Evolutionary conservation across 768 basidiomycete species (phyloP).

Genomic region (Boletales sp.): DNA sequence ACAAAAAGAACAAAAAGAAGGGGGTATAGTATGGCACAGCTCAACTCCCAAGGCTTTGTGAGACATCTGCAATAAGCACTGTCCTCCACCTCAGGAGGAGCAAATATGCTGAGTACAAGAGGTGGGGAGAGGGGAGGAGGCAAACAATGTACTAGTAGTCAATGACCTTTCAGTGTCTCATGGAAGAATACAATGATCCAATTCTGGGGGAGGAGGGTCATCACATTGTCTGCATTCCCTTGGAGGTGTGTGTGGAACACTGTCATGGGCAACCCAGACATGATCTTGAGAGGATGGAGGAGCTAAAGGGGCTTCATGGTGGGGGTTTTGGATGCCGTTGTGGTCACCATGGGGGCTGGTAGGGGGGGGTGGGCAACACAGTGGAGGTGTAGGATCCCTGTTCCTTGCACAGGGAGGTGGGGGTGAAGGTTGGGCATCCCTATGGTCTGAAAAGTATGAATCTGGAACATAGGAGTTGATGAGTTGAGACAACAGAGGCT

Average conservation of each 20-base stretch:
- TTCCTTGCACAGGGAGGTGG: slow-evolving; percentile 24
- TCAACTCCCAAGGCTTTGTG: slow-evolving; percentile 46
- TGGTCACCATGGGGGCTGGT: slow-evolving; percentile 18
- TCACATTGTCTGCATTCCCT: slow-evolving; percentile 27
- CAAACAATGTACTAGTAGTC: slow-evolving; percentile 46
- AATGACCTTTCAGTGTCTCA: no score
- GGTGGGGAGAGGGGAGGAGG: slow-evolving; percentile 37
- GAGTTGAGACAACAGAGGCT: slow-evolving; percentile 15
- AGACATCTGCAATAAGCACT: slow-evolving; percentile 34
- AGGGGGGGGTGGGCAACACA: slow-evolving; percentile 23
- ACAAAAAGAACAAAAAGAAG: slow-evolving; percentile 37
- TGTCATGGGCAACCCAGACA: slow-evolving; percentile 15
- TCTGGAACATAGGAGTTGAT: slow-evolving; percentile 28
- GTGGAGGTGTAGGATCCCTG: slow-evolving; percentile 16
- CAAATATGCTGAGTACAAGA: slow-evolving; percentile 33
- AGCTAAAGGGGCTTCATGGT: slow-evolving; percentile 19
- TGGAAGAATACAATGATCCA: slow-evolving; percentile 22
- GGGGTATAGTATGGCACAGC: slow-evolving; percentile 28
- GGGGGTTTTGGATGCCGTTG: slow-evolving; percentile 14
- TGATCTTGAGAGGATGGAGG: slow-evolving; percentile 26
- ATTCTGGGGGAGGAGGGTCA: slow-evolving; percentile 13
- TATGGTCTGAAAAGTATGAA: slow-evolving; percentile 22
- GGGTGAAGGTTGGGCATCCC: slow-evolving; percentile 18
- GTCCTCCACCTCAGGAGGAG: slow-evolving; percentile 39
- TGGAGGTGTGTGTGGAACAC: slow-evolving; percentile 12